Base-by-base conservation (phyloP, 2,329 filamentous ascomycete species). In the Fusarium dlaminii region DNA sequence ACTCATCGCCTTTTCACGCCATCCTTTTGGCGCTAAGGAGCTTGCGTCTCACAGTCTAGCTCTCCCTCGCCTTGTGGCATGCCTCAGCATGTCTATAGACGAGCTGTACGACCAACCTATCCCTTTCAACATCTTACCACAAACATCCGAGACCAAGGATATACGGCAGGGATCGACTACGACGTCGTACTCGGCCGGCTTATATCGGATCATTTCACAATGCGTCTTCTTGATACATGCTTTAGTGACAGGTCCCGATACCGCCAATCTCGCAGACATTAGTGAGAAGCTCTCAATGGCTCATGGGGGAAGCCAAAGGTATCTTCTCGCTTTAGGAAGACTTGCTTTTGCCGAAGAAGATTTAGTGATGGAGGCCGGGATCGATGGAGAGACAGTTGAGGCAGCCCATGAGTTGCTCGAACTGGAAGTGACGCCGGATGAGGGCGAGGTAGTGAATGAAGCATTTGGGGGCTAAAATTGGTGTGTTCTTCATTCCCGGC, bases 321-420 rank as follows among this genome's bases (percentile, higher is more conserved):
- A 97, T 78, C 85, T 97, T 3, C 89, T 98, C 15, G 90, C 91
- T 5, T 84, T 99, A 49, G 95, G 94, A 0, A 85, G 96, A 46
- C 84, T 98, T n/a, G 94, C 94, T 0, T 98, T 98, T 80, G 92
- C 90, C 11, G 90, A 91, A 56, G 94, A 97, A 70, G 92, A 94
- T 36, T 82, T 93, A 14, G 88, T 96, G 17, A 87, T 97, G 34
- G 95, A 98, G 82, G 86, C 87, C 4, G 92, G 92, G 1, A 92
- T 97, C 60, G 92, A 93, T 40, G 89, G 92, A 34, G 93, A 94
- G 72, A 94, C 94, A 2, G 90, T 92, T 3, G 93, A 96, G 72
- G 91, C 92, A 82, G 96, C 96, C 8, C 92, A 96, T 76, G 90
- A 93, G 78, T 85, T 99, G 71, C 82, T 98, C 43, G 94, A 98